Evolutionary conservation across 2,329 filamentous ascomycete species (phyloP).

Genomic region (Trichophyton rubrum): DNA sequence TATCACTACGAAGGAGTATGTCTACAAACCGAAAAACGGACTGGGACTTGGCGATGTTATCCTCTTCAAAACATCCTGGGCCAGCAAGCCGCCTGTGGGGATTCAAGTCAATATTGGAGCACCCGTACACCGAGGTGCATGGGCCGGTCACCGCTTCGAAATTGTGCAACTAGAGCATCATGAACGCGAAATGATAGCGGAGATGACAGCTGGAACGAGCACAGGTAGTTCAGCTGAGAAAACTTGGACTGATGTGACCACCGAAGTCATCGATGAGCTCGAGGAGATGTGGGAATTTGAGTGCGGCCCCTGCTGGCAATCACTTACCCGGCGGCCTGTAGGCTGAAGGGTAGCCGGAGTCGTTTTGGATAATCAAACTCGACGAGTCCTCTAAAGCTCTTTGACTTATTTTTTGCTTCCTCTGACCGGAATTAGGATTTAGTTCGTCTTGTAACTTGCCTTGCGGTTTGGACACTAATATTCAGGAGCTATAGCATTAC

Average conservation of each 20-base stretch:
- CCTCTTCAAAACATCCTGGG: neutral
- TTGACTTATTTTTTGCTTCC: too few species aligned
- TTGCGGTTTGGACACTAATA: too few species aligned
- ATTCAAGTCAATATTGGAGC: neutral
- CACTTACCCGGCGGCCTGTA: neutral
- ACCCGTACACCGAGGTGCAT: constrained; percentile 1
- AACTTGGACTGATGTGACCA: neutral
- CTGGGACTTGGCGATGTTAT: neutral
- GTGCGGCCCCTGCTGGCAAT: neutral
- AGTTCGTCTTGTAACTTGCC: too few species aligned
- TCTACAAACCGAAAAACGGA: neutral
- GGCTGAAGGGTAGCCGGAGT: neutral
- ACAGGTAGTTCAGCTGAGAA: neutral
- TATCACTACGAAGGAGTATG: constrained; percentile 1
- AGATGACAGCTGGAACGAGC: neutral
- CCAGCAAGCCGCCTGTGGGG: neutral
- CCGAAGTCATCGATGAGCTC: neutral
- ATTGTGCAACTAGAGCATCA: neutral
- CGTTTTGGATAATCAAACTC: neutral
- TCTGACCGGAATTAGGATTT: too few species aligned
- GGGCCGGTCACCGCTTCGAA: constrained; percentile 4
- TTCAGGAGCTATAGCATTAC: too few species aligned
- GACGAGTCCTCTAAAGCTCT: too few species aligned
- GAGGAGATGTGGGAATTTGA: neutral
- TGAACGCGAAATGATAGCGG: neutral